Percentiles rank a stretch among this genome's conserved stretches.
Evolutionary conservation across 306 rosid genomes (phyloP).

Genomic region (Vigna hirtella): DNA sequence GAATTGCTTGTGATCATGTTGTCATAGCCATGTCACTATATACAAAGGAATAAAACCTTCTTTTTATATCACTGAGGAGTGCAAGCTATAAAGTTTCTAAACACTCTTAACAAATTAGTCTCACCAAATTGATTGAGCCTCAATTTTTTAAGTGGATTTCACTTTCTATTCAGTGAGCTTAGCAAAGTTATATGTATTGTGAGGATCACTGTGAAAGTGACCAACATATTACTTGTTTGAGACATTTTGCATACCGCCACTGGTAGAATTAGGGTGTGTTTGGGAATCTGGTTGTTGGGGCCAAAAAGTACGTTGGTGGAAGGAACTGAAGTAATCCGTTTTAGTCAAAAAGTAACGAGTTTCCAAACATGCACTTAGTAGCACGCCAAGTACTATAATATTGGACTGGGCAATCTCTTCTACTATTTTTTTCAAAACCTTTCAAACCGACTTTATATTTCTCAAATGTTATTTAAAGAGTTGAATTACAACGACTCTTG

Average conservation of each 20-base stretch:
- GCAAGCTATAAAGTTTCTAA: not conserved
- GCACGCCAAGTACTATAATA: not conserved
- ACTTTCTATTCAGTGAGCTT: not conserved
- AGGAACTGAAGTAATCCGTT: no score
- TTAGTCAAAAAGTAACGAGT: no score
- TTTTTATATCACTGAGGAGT: not conserved
- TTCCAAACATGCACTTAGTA: no score
- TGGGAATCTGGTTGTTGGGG: no score
- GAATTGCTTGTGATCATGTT: conserved; percentile 29
- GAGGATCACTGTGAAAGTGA: not conserved
- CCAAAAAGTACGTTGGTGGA: no score
- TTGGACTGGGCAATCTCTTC: not conserved
- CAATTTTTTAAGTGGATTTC: not conserved
- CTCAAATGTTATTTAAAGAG: no score
- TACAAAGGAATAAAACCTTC: no score
- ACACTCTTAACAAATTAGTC: not conserved
- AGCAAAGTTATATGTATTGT: not conserved
- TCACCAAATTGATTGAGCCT: not conserved
- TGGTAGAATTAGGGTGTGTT: not conserved
- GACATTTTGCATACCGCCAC: not conserved
- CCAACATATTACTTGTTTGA: not conserved
- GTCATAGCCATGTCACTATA: not conserved
- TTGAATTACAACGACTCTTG: no score
- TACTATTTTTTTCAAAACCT: no score
- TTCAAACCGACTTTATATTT: no score